Percentiles rank a stretch among this genome's conserved stretches.
These are phyloP conservation scores for Marasmius sp. DNA, from an alignment of 1,284 basidiomycete species.

Conservation along the genomic window DNA sequence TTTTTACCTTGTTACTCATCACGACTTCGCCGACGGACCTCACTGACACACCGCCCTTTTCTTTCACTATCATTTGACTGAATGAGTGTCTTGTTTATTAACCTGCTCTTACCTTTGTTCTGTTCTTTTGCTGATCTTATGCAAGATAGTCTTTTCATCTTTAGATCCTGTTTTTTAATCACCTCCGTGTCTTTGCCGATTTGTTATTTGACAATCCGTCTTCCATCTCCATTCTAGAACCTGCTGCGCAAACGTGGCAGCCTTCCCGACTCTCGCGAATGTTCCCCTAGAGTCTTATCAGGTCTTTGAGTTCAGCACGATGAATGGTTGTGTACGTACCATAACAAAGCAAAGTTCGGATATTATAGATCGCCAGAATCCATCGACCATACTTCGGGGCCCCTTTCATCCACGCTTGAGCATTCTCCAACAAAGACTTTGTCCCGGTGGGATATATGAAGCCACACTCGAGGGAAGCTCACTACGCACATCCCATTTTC, in stretches of 20 bases:
- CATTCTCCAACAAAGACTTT: no score
- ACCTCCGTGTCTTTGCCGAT: not conserved
- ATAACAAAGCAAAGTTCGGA: no score
- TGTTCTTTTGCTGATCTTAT: conserved; percentile 6
- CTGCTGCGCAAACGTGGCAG: no score
- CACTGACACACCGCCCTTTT: not conserved
- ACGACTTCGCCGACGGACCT: not conserved
- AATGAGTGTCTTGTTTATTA: conserved; percentile 6
- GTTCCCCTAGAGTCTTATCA: not conserved
- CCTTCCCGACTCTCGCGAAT: not conserved
- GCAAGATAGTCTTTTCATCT: conserved; percentile 7
- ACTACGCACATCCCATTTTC: no score
- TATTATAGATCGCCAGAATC: no score
- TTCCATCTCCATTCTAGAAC: not conserved
- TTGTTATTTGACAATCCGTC: not conserved
- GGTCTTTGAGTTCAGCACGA: no score
- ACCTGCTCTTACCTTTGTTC: conserved; percentile 4
- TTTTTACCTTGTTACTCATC: conserved; percentile 3
- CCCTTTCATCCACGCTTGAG: no score
- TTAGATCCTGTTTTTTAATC: conserved; percentile 9
- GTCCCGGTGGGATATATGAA: no score
- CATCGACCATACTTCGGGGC: no score
- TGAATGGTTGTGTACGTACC: no score
- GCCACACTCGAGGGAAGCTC: no score
- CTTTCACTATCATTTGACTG: conserved; percentile 1